A percentile compares a stretch with the other conserved stretches of the same genome.
Conservation (phyloP, 139 green algal species). For the Chlamydomonas urium region DNA sequence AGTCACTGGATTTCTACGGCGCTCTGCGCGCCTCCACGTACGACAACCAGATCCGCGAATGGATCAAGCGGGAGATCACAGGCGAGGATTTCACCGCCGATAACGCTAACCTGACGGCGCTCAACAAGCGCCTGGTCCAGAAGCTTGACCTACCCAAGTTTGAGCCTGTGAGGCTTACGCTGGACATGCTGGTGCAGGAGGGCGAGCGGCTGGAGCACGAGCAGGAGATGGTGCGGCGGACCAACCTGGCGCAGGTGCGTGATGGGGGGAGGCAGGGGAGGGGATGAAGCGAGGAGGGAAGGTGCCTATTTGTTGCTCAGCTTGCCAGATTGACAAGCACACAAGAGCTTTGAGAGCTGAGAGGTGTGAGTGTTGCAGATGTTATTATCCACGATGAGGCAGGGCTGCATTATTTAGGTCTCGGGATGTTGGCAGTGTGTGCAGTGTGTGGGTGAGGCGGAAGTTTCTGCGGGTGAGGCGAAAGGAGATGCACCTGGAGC, state of each 20-base stretch:
- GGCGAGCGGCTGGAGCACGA: constrained; percentile 15
- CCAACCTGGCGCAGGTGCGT: constrained; percentile 11
- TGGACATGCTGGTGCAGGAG: constrained; percentile 46
- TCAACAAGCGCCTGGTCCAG: background rate
- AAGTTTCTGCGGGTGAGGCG: no score
- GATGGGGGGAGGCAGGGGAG: no score
- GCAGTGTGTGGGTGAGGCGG: no score
- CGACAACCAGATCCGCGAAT: constrained; percentile 71
- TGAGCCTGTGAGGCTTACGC: constrained; percentile 51
- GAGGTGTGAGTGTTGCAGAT: no score
- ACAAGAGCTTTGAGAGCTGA: no score
- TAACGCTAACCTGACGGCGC: constrained; percentile 30
- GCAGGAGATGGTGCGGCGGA: background rate
- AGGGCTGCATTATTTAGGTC: no score
- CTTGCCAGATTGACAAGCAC: no score
- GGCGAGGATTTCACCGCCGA: constrained; percentile 31
- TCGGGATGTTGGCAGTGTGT: no score
- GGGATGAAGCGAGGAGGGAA: no score
- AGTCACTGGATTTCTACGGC: constrained; percentile 88
- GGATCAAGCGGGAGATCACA: constrained; percentile 14
- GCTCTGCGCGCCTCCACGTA: constrained; percentile 68
- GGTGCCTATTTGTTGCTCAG: no score
- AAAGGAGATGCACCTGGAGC: no score
- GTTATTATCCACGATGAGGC: no score
- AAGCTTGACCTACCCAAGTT: constrained; percentile 28